phyloP scores from a whole-genome alignment of 768 basidiomycete genomes.

The Calocera viscosa region DNA sequence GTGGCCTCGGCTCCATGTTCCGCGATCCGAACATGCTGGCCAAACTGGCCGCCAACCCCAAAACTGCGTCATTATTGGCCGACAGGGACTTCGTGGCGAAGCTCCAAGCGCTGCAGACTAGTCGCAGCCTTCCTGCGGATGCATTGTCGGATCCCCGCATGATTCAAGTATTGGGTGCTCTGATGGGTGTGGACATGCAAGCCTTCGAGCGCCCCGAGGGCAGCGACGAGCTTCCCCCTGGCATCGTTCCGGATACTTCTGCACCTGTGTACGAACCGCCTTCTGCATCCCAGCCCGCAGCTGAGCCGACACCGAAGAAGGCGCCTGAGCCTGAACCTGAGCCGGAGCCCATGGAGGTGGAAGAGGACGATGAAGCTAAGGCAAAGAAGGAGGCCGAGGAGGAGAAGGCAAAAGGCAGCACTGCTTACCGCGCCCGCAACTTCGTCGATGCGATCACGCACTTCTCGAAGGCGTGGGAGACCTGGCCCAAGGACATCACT shows the following conservation, averaged over 20 bases:
- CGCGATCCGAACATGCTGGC: slow-evolving; percentile 67
- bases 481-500: slow-evolving; percentile 84
- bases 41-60: slow-evolving; percentile 78
- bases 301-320: slow-evolving; percentile 15
- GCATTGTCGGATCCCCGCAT: slow-evolving; percentile 74
- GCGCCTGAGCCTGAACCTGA: slow-evolving; percentile 31
- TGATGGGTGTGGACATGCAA: slow-evolving; percentile 88
- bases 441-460: slow-evolving; percentile 63
- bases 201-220: slow-evolving; percentile 75
- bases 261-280: slow-evolving; percentile 21
- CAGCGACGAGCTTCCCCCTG: slow-evolving; percentile 64
- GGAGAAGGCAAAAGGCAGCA: slow-evolving; percentile 64
- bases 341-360: slow-evolving; percentile 35
- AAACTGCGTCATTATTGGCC: slow-evolving; percentile 68
- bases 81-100: slow-evolving; percentile 73
- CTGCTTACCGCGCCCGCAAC: slow-evolving; percentile 74
- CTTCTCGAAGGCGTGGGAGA: slow-evolving; percentile 84
- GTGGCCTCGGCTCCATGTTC: slow-evolving; percentile 59
- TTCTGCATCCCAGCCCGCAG: slow-evolving; percentile 28
- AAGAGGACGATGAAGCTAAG: slow-evolving; percentile 55
- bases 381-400: slow-evolving; percentile 67
- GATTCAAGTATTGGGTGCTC: slow-evolving; percentile 76
- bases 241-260: slow-evolving; percentile 27
- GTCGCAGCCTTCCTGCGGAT: slow-evolving; percentile 24
- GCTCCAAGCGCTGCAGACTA: slow-evolving; percentile 23